A percentile compares a stretch with the other conserved stretches of the same genome.
phyloP scores from a whole-genome alignment of 306 rosid species.

The Lupinus albus region DNA sequence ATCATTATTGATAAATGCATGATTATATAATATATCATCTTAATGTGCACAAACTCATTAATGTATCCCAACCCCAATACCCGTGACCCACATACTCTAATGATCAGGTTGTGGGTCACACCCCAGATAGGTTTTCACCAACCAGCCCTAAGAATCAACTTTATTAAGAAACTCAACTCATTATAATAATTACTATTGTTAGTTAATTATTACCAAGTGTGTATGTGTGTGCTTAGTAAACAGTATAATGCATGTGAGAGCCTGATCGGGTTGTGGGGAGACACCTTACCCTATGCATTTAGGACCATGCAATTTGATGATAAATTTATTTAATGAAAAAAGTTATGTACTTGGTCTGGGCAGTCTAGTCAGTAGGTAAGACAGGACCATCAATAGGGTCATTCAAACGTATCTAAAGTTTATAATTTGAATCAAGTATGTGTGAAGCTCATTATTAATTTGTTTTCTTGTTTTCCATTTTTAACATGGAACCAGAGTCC shows the following conservation, averaged over 20 bases:
- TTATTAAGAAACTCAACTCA: constrained; percentile 37
- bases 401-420: constrained; percentile 45
- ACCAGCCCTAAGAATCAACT: constrained; percentile 41
- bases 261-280: constrained; percentile 42
- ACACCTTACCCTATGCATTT: constrained; percentile 29
- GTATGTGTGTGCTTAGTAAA: constrained; percentile 41
- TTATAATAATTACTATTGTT: constrained; percentile 31
- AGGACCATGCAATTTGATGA: constrained; percentile 53
- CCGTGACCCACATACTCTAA: constrained; percentile 65
- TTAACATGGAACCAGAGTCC: no score
- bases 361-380: constrained; percentile 51
- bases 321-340: constrained; percentile 13
- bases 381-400: constrained; percentile 51
- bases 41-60: constrained; percentile 42
- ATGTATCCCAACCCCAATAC: constrained; percentile 45
- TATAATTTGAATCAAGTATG: constrained; percentile 43
- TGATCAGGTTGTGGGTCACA: constrained; percentile 50
- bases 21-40: constrained; percentile 42
- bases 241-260: constrained; percentile 61
- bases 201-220: not conserved
- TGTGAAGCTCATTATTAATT: constrained; percentile 49
- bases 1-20: constrained; percentile 54
- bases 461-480: constrained; percentile 32
- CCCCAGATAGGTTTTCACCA: constrained; percentile 52
- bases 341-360: constrained; percentile 36